Percentiles rank a stretch among this genome's conserved stretches.
Evolutionary conservation across 2,329 filamentous ascomycete genomes (phyloP).

Genomic region (Calonectria hongkongensis): DNA sequence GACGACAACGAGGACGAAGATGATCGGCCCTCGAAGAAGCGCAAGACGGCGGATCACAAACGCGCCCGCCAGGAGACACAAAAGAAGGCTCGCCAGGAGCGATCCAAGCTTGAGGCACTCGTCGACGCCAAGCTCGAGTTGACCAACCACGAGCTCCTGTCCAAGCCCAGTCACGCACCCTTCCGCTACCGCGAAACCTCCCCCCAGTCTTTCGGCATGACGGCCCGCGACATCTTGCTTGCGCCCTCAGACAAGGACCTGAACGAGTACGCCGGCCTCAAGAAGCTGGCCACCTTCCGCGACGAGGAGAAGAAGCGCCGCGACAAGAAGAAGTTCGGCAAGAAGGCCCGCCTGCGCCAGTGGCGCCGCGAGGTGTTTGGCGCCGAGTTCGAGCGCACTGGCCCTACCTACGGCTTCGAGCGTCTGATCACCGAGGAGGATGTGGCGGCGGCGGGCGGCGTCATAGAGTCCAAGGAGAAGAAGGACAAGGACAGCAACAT

Average conservation of each 20-base stretch:
- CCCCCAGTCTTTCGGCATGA: constrained; percentile 91
- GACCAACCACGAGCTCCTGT: constrained; percentile 77
- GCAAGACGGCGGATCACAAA: constrained; percentile 76
- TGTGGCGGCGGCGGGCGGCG: constrained; percentile 46
- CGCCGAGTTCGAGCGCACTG: constrained; percentile 72
- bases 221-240: constrained; percentile 89
- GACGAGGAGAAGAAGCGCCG: constrained; percentile 91
- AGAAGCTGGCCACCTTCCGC: constrained; percentile 94
- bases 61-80: constrained; percentile 76
- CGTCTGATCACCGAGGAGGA: constrained; percentile 57
- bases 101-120: constrained; percentile 88
- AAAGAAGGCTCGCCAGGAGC: constrained; percentile 86
- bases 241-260: constrained; percentile 90
- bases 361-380: constrained; percentile 84
- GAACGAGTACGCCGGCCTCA: constrained; percentile 93
- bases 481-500: constrained; percentile 53
- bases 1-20: constrained; percentile 65
- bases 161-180: constrained; percentile 54
- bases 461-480: constrained; percentile 52
- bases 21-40: constrained; percentile 73
- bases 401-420: constrained; percentile 76
- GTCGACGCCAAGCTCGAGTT: constrained; percentile 89
- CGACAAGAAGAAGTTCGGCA: constrained; percentile 91
- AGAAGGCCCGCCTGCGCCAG: constrained; percentile 92
- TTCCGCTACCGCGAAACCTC: constrained; percentile 98